Base-by-base conservation (phyloP, 2,329 filamentous ascomycete species). In the Parastagonospora avenae region DNA sequence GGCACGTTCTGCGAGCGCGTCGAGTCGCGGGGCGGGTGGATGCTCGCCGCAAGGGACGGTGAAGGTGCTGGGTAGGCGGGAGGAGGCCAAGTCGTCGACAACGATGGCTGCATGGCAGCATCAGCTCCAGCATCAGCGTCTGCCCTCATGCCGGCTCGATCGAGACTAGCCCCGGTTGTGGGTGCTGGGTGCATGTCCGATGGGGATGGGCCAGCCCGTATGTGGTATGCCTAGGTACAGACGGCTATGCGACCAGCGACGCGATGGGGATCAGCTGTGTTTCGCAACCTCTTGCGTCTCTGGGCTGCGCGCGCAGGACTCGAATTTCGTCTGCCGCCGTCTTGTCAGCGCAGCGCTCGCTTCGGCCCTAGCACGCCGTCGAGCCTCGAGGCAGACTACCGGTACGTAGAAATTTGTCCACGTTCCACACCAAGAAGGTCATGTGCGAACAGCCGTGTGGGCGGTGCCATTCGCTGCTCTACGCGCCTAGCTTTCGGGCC, bases 21-120 rank as follows among this genome's bases (percentile, higher is more conserved):
- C 46, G 59, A 52, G 54, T 72, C 65, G 67, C 70, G 64, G 50
- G 67, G 66, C 36, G 52, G 52, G 42, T 66, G 67, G 29, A 66
- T 63, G 60, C 57, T 70, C 57, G 68, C 67, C 41, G 60, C 63
- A 40, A 70, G 65, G 12, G 69, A 66, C 37, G 65, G 52, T 57
- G 48, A 57, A 35, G 49, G 46, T 29, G 45, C 43, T 47, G 47
- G 33, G 10, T 4, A 14, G 28, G 29, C 14, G 28, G 39, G 4
- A 4, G 28, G 8, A 8, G 39, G 39, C 24, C 19, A 27, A 36
- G 42, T 43, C 39, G 46, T 36, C 29, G 51, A 29, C 37, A 28
- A 47, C n/a, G 55, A 15, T 24, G 11, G 39, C 24, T 62, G 57
- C 52, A 16, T 16, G 61, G 62, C 43, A 65, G 63, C 66, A 71